Evolutionary conservation across 495 filamentous ascomycete species (phyloP), one percentile per base, ranked within the genome.

Genomic region (Penicillium verhagenii): DNA sequence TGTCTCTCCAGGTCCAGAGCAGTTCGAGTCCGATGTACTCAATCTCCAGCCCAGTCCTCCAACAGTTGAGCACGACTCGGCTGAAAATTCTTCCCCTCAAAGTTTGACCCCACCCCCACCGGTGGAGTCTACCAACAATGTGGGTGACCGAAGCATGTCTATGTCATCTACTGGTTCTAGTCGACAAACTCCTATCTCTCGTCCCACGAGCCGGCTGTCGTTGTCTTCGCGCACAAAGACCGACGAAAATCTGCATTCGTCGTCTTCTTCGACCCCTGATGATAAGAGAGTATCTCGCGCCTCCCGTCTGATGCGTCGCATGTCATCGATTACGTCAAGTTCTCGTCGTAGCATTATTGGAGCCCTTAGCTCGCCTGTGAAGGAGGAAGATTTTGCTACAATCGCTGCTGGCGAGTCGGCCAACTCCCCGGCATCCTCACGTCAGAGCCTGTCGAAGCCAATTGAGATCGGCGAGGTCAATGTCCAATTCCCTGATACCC

Each of bases 401-500:
- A 50, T 65, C 35, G 53, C 65, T 6, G 70, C 69, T 28, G 72
- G 83, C 47, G 61, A 77, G 1, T 74, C 66, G 7, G 65, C 56
- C 33, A 55, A 59, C 46, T 52, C 59, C 53, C 70, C 56, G 49
- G 61, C 69, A 60, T 57, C 65, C 59, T 60, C 68, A 61, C 66
- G 25, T 4, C 43, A 54, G 18, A 52, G 29, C 26, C 44, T 54
- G 16, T 37, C 56, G 1, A 52, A 71, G 29, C 80, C 82, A 19
- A 73, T 87, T 24, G 82, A 86, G 47, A 80, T 95, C 66, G 92
- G 92, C 35, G 91, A 96, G 63, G 85, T 96, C 47, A 96, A 97
- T 58, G 85, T 96, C 3, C 92, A 97, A 62, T 96, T 97, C 63
- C 92, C 92, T 1, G 92, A 95, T 66, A 92, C 86, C 40, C 79